Evolutionary conservation across 2,329 filamentous ascomycete species (phyloP).

Genomic region (Acrocalymma vagum): DNA sequence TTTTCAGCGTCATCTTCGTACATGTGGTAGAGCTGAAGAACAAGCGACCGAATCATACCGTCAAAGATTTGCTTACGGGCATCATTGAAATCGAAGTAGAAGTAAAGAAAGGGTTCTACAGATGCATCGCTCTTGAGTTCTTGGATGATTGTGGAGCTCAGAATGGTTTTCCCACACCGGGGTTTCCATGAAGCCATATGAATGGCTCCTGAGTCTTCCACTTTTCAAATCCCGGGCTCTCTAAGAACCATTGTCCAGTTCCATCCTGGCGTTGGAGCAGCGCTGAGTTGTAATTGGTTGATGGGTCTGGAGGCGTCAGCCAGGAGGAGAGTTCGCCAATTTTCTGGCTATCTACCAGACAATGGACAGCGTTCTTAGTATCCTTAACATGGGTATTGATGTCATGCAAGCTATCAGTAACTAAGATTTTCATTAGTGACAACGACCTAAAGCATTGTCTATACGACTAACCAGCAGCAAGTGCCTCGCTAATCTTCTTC

Average conservation of each 20-base stretch:
- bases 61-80: slow-evolving; percentile 37
- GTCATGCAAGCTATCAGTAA: no score
- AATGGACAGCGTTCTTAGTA: background rate
- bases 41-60: slow-evolving; percentile 39
- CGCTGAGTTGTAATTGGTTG: slow-evolving; percentile 37
- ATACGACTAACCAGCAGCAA: no score
- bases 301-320: slow-evolving; percentile 43
- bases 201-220: slow-evolving; percentile 40
- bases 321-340: no score
- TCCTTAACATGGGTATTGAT: no score
- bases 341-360: no score
- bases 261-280: slow-evolving; percentile 24
- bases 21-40: slow-evolving; percentile 36
- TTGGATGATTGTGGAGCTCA: slow-evolving; percentile 43
- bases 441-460: no score
- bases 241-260: slow-evolving; percentile 45
- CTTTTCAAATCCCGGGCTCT: slow-evolving; percentile 22
- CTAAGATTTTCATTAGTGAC: no score
- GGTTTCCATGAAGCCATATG: slow-evolving; percentile 46
- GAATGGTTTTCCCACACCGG: slow-evolving; percentile 51
- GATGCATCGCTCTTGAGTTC: slow-evolving; percentile 11
- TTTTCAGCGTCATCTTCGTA: background rate
- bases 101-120: slow-evolving; percentile 28
- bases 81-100: slow-evolving; percentile 43
- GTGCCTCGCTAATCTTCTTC: slow-evolving; percentile 15